Base-by-base conservation (phyloP, 495 filamentous ascomycete species). In the Lineolata rhizophorae region DNA sequence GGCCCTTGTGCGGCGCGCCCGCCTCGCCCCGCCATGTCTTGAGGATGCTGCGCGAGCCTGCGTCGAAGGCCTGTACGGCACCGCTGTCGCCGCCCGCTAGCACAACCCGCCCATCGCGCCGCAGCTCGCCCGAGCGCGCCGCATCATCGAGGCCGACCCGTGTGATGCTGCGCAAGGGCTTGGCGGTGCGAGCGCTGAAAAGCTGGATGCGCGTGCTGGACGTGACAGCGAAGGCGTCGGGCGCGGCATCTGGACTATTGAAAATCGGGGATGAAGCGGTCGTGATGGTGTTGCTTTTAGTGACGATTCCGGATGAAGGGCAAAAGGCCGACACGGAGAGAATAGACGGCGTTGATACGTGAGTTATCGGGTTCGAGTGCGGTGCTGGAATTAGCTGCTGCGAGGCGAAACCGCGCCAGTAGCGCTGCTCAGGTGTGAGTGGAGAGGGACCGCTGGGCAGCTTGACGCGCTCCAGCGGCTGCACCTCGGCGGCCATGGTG, bases 331-430 rank as follows among this genome's bases (percentile, higher is more conserved):
- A 12, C 51, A 53, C 4, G 64, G 54, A 5, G 85, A 82, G 48
- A 73, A 74, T 9, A 6, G 10, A 16, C 4, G 13, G 13, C 10
- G 19, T 9, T 30, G 82, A 80, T 51, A 97, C 90, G 47, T 81
- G 66, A 19, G 81, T 91, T 44, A 97, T 64, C 34, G 81, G 74
- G 45, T 69, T 73, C 49, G 78, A 74, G 39, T 82, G 72, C 28
- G 77, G 76, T 22, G 87, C 85, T 5, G 85, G 78, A 27, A 95
- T 67, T 18, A 78, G 64, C 29, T 84, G 70, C 20, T 81, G 75
- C 27, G 84, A 85, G 52, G 73, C 77, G 62, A 97, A 97, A 21
- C 72, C 73, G 41, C 71, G 70, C 82, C 87, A 99, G 61, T 94
- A 95, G 41, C 70, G 64, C 54, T 95, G 83, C 57, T 99, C 87